Evolutionary conservation across 139 green algal species (phyloP).

Genomic region (Chlorella sp.): DNA sequence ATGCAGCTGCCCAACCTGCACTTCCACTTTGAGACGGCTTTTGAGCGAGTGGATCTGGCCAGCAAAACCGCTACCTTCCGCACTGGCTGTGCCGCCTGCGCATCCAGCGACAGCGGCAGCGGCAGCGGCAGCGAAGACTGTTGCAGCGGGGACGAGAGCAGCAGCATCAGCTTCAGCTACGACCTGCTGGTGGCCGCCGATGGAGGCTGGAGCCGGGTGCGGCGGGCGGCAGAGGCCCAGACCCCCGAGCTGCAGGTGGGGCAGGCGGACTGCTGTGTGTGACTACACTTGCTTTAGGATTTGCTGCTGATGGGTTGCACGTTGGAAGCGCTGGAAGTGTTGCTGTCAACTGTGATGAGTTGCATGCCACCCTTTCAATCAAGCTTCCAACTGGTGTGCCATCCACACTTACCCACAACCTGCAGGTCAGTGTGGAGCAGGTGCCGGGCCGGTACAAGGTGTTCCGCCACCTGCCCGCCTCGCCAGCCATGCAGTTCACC

Average conservation of each 20-base stretch:
- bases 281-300: no score
- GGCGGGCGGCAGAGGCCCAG: slow-evolving; percentile 6
- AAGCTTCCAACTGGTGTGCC: no score
- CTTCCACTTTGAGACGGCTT: not conserved
- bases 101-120: not conserved
- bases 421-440: not conserved
- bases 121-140: not conserved
- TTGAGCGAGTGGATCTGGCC: slow-evolving; percentile 12
- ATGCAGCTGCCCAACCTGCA: not conserved
- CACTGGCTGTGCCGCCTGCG: not conserved
- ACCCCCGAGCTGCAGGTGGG: not conserved
- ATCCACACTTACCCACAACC: not conserved
- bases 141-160: not conserved
- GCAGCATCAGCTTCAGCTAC: not conserved
- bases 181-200: slow-evolving; percentile 23
- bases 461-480: not conserved
- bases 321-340: no score
- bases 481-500: not conserved
- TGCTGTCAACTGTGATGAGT: no score
- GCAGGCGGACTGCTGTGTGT: no score
- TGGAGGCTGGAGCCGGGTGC: slow-evolving; percentile 10
- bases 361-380: no score
- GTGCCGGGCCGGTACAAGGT: not conserved
- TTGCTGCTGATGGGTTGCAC: no score
- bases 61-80: not conserved